A percentile compares a stretch with the other conserved stretches of the same genome.
These are phyloP conservation scores for Corchorus capsularis DNA, from an alignment of 345 rosid genomes.

Conservation along the genomic window DNA sequence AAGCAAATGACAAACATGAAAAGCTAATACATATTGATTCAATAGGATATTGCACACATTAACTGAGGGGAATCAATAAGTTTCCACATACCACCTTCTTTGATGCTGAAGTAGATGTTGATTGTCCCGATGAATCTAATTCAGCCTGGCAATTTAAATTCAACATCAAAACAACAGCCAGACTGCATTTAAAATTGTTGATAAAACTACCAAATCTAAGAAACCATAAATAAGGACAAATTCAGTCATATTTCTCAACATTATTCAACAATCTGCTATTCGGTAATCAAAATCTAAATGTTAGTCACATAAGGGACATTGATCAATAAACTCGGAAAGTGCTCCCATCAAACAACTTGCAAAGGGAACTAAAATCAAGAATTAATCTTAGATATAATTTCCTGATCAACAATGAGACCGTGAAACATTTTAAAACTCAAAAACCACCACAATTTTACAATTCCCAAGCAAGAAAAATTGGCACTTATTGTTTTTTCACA, in stretches of 20 bases:
- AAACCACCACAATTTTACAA: not conserved
- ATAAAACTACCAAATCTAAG: not conserved
- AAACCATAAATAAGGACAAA: not conserved
- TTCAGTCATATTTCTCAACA: not conserved
- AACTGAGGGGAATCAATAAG: not conserved
- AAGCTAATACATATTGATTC: slow-evolving; percentile 12
- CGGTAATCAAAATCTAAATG: not conserved
- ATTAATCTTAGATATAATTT: not conserved
- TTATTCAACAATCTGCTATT: not conserved
- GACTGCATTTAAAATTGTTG: not conserved
- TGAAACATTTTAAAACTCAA: not conserved
- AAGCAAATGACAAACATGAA: slow-evolving; percentile 22
- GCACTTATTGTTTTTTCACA: no score
- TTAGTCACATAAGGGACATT: no score
- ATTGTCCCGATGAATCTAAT: slow-evolving; percentile 52
- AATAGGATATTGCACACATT: not conserved
- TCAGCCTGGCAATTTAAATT: slow-evolving; percentile 48
- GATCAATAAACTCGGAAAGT: not conserved
- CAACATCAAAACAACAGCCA: not conserved
- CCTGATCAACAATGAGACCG: not conserved
- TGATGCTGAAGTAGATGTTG: slow-evolving; percentile 46
- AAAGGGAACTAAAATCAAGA: not conserved
- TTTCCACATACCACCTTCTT: slow-evolving; percentile 34
- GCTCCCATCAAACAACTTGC: not conserved
- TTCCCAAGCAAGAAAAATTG: not conserved